phyloP scores from a whole-genome alignment of 2,329 filamentous ascomycete genomes.

The Apiospora pterosperma region DNA sequence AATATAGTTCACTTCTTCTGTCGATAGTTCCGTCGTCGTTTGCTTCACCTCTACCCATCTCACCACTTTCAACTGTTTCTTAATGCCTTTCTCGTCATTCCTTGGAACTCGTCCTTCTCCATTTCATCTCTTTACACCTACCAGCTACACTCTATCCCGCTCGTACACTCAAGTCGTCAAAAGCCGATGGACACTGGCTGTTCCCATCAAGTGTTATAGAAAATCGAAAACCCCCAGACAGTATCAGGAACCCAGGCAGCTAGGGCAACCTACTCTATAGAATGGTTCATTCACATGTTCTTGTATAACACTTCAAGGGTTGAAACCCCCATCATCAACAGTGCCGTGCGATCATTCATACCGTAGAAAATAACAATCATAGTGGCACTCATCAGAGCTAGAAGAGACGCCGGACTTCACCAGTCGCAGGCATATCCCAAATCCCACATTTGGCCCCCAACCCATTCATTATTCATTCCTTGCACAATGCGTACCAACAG shows the following conservation, averaged over 20 bases:
- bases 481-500: background rate
- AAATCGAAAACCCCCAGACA: background rate
- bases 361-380: background rate
- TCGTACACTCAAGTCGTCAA: background rate
- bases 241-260: background rate
- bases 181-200: background rate
- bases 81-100: background rate
- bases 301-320: background rate
- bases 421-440: constrained; percentile 1
- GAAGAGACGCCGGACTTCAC: background rate
- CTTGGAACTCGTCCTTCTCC: background rate
- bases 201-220: background rate
- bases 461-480: background rate
- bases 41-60: constrained; percentile 12
- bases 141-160: background rate
- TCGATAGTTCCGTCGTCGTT: constrained; percentile 4
- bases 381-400: background rate
- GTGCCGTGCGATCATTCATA: background rate
- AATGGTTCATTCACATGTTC: background rate
- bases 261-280: constrained; percentile 1
- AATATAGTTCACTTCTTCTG: constrained; percentile 10
- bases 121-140: background rate
- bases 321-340: background rate
- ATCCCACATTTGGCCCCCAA: background rate
- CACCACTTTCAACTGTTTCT: constrained; percentile 7